Percentiles rank a stretch among this genome's conserved stretches.
Conservation (phyloP, 2,329 filamentous ascomycete genomes). For the Botrytis paeoniae region DNA sequence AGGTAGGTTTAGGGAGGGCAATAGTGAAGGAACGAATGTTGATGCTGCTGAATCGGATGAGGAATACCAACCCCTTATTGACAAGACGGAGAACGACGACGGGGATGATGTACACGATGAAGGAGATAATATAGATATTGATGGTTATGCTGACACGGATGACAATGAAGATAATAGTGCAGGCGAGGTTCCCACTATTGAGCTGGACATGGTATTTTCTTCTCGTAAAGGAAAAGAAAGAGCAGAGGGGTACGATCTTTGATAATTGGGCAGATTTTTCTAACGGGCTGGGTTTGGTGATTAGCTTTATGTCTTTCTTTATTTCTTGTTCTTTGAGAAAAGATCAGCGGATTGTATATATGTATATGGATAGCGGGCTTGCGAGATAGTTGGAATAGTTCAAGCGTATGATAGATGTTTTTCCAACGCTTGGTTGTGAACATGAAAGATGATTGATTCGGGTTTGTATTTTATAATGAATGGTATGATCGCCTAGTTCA, state of each 20-base stretch:
- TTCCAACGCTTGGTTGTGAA: neutral
- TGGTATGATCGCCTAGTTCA: neutral
- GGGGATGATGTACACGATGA: neutral
- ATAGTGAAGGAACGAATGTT: neutral
- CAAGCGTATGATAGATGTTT: neutral
- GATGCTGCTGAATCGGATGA: neutral
- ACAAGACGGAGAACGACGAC: neutral
- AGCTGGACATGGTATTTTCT: neutral
- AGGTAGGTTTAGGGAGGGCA: neutral
- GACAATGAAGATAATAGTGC: neutral
- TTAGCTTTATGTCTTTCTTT: neutral
- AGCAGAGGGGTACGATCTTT: neutral
- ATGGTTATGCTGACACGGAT: neutral
- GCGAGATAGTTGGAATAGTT: neutral
- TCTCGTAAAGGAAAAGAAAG: neutral
- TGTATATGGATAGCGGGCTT: neutral
- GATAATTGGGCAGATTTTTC: neutral
- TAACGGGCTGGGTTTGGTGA: neutral
- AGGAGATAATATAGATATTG: too few relatives aligned
- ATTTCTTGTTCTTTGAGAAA: neutral
- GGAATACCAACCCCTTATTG: neutral
- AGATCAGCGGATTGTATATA: neutral
- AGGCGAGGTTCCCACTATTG: neutral
- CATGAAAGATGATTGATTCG: neutral
- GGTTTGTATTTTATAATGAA: neutral